Base-by-base conservation (phyloP, 2,329 filamentous ascomycete genomes). In the Ophiostoma sp. region DNA sequence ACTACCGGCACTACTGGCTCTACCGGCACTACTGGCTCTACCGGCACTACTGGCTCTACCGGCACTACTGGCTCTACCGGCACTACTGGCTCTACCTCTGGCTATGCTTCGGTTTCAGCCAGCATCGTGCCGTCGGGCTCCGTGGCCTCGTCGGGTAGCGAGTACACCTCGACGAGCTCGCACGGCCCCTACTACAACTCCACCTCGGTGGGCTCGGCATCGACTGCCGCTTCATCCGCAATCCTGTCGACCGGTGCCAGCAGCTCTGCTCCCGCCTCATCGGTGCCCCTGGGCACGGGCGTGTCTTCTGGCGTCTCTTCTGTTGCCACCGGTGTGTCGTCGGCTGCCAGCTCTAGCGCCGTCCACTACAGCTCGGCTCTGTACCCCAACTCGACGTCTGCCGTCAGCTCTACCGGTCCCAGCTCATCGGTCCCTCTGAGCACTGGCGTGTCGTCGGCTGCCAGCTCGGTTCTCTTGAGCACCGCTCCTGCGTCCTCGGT, bases 131-230 rank as follows among this genome's bases (percentile, higher is more conserved):
- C 62, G 6, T 64, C 60, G 4, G 31, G 31, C 15, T 36, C 60
- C 27, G 31, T 33, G 4, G 60, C 17, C 60, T 64, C 15, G 27
- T 62, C 57, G 5, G 11, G 57, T 33, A n/a, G 60, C 20, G 31
- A 20, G 20, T 33, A 33, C 17, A 13, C 15, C 33, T 65, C 62
- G 20, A 23, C 62, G 8, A 39, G 33, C 33, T 65, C 33, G 62
- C 62, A 23, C 62, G 62, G 20, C 7, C 60, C 60, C 33, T 64
- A 36, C 33, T 64, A 36, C 33, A 64, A 64, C 60, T 64, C 60
- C 15, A 64, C 60, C 20, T 36, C 33, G 31, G 60, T 39, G 8
- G 33, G 4, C 15, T n/a, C 20, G 17, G 31, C 17, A 33, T 65
- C 62, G 33, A 20, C 62, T n/a, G 6, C 65, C n/a, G 39, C 36